Conservation (phyloP, 768 basidiomycete genomes). For the Calocybe indica region DNA sequence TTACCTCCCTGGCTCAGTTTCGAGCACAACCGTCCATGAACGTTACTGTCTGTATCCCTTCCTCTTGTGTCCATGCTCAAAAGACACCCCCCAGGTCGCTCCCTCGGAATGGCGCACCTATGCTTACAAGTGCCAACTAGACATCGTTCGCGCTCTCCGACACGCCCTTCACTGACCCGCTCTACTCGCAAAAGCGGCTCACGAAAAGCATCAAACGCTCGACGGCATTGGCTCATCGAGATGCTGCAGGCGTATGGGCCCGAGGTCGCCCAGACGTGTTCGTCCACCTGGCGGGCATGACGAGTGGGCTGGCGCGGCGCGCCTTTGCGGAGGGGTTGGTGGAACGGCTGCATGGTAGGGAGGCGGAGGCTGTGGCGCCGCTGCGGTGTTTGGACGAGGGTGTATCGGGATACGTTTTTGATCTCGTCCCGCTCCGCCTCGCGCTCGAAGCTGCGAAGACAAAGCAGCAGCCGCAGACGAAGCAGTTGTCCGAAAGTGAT, state of each 20-base stretch:
- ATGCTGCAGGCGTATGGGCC: slow-evolving; percentile 29
- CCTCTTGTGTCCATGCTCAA: slow-evolving; percentile 37
- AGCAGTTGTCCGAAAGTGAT: slow-evolving; percentile 3
- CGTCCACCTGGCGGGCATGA: slow-evolving; percentile 65
- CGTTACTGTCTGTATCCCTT: slow-evolving; percentile 61
- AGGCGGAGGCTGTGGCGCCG: slow-evolving; percentile 45
- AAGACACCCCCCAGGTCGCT: slow-evolving; percentile 69
- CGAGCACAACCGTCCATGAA: slow-evolving; percentile 42
- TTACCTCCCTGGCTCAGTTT: slow-evolving; percentile 58
- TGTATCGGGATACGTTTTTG: slow-evolving; percentile 64
- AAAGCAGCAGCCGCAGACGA: background rate
- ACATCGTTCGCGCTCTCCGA: slow-evolving; percentile 73
- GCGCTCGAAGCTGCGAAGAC: slow-evolving; percentile 19
- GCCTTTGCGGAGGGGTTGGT: slow-evolving; percentile 56
- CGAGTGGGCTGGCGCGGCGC: slow-evolving; percentile 47
- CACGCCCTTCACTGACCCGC: slow-evolving; percentile 55
- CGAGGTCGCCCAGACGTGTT: slow-evolving; percentile 39
- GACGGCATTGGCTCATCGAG: slow-evolving; percentile 51
- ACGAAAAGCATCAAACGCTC: slow-evolving; percentile 74
- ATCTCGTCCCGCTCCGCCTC: slow-evolving; percentile 46
- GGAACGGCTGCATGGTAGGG: slow-evolving; percentile 51
- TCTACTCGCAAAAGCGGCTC: slow-evolving; percentile 72
- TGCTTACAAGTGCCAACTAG: slow-evolving; percentile 49
- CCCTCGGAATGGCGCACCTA: slow-evolving; percentile 51
- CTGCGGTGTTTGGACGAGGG: slow-evolving; percentile 60